A percentile compares a stretch with the other conserved stretches of the same genome.
Evolutionary conservation across 2,329 filamentous ascomycete species (phyloP).

Genomic region (Arthrobotrys megalospora): DNA sequence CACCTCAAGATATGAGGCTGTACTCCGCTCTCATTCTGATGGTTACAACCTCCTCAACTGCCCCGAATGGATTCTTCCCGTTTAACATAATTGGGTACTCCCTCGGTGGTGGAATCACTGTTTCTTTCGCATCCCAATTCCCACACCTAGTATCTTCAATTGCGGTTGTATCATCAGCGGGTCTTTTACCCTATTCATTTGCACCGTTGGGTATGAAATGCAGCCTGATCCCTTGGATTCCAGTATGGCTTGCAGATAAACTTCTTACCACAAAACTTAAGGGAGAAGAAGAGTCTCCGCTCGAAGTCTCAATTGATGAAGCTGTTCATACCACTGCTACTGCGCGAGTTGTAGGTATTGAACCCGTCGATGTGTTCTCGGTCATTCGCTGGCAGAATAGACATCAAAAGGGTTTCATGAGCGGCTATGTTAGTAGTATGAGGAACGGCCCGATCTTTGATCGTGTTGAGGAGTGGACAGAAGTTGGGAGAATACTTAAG

Average conservation of each 20-base stretch:
- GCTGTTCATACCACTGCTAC: constrained; percentile 37
- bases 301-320: constrained; percentile 64
- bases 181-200: constrained; percentile 78
- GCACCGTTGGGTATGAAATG: constrained; percentile 75
- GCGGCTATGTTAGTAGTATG: constrained; percentile 80
- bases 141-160: constrained; percentile 78
- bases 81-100: constrained; percentile 79
- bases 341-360: constrained; percentile 65
- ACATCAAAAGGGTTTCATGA: constrained; percentile 77
- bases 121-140: constrained; percentile 79
- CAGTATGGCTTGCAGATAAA: constrained; percentile 72
- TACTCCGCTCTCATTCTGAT: constrained; percentile 78
- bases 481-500: constrained; percentile 72
- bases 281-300: constrained; percentile 68
- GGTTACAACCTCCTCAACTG: constrained; percentile 72
- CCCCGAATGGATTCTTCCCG: constrained; percentile 76
- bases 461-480: constrained; percentile 75
- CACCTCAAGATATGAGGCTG: constrained; percentile 76
- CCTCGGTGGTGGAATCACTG: constrained; percentile 81
- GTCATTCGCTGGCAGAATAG: constrained; percentile 80
- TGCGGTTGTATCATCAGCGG: constrained; percentile 83
- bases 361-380: constrained; percentile 74
- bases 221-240: constrained; percentile 74
- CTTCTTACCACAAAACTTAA: constrained; percentile 72
- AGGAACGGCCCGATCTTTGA: constrained; percentile 78